Percentiles rank a stretch among this genome's conserved stretches.
These are phyloP conservation scores for Fagus sylvatica DNA, from an alignment of 306 rosid species.

Conservation along the genomic window DNA sequence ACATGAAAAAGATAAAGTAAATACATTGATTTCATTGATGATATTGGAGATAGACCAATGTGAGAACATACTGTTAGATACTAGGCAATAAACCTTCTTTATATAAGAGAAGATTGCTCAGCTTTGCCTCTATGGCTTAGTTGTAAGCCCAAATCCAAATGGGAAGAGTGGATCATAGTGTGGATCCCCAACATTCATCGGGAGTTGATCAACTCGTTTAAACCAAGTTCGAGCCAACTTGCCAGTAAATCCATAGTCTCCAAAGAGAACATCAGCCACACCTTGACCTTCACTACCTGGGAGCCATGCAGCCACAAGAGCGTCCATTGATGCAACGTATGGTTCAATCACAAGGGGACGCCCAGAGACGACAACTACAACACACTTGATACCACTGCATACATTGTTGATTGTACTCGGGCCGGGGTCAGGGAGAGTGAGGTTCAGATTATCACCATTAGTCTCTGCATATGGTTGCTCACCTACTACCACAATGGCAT, in stretches of 20 bases:
- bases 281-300: conserved; percentile 6
- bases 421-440: conserved; percentile 4
- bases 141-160: conserved; percentile 4
- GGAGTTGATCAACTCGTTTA: conserved; percentile 8
- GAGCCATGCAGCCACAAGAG: conserved; percentile 13
- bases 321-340: background rate
- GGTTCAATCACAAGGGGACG: conserved; percentile 8
- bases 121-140: background rate
- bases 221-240: conserved; percentile 6
- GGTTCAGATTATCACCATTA: background rate
- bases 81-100: background rate
- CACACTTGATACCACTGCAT: conserved; percentile 4
- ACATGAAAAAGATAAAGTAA: too few species aligned
- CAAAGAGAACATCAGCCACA: conserved; percentile 5
- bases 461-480: conserved; percentile 9
- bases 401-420: background rate
- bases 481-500: background rate
- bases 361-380: background rate
- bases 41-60: too few species aligned
- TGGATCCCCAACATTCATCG: conserved; percentile 8
- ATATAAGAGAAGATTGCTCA: background rate
- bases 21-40: too few species aligned
- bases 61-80: too few species aligned
- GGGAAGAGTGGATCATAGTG: conserved; percentile 8
- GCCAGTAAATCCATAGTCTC: conserved; percentile 5